Base-by-base conservation (phyloP, 352 stramenopile species). In the Pythium sukuiense region DNA sequence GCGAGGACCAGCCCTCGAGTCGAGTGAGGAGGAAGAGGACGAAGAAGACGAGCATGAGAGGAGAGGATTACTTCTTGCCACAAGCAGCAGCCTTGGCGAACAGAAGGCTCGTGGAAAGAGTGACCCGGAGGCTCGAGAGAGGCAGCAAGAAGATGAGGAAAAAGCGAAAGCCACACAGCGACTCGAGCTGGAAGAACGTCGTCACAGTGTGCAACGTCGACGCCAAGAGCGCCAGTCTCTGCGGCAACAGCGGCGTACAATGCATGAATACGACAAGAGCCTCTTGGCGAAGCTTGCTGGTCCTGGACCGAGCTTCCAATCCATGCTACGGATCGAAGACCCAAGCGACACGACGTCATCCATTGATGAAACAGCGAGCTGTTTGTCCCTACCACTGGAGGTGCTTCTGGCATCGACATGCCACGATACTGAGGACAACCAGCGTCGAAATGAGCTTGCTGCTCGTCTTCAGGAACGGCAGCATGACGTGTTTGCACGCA, bases 281-380 rank as follows among this genome's bases (percentile, higher is more conserved):
- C 52, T 54, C 1, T 55, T 73, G 41, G 61, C 48, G 13, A 65
- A 54, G 50, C 61, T 68, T 20, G 55, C 60, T 26, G 52, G 67
- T 14, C 48, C 68, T 1, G 61, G 67, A 6, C 67, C 67, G 24
- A 73, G 60, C 20, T 73, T 66, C 29, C 41, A 33, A 14, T 58
- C 65, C 2, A 61, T 55, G 5, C 48, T 72, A 12, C 59, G 59
- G 6, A 41, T 67, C 0, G 65, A 72, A 14, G 13, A 35, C 2
- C 9, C 39, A 2, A 50, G 49, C 20, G 16, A 53, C 13, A 18
- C 27, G 16, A 48, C 18, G 0, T 2, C 6, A 45, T 48, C 24
- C 29, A 3, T 49, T 29, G 3, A 14, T 30, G n/a, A 30, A 7
- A 14, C 45, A 29, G 6, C 5, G 6, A 52, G 45, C 45, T 52